Evolutionary conservation across 2,329 filamentous ascomycete genomes (phyloP), one percentile per base, ranked within the genome.

Genomic region (Endothia cerciana): DNA sequence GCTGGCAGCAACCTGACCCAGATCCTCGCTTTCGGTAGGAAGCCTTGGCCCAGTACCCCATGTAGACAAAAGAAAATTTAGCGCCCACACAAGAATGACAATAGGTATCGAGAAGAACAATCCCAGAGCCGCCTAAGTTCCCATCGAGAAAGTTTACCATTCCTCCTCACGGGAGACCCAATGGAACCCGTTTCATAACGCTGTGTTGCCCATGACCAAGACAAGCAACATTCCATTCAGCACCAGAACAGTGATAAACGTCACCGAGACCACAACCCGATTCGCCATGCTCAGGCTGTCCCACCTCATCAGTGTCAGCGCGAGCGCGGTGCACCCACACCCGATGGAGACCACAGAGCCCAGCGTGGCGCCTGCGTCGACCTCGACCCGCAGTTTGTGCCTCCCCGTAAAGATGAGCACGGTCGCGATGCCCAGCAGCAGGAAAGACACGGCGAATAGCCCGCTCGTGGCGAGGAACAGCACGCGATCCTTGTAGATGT

Each of bases 311-410:
- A 89, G 74, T 69, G 86, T 83, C 74, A 85, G 82, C 41, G 84
- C 86, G 7, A 92, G 80, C 0, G 83, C 90, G 15, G 84, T 79
- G 57, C 87, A 85, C 0, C 86, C 87, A 71, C 88, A 88, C 67
- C 88, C 82, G 49, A 93, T 74, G 69, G 89, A 91, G 38, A 86
- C 81, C 40, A 91, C 82, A 19, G 90, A 87, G 11, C 90, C 91
- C 49, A 92, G 81, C 1, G 91, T 82, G 1, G 91, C 89, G 10
- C 89, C 91, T 0, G 86, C 86, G 71, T 94, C 90, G 3, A 94
- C 91, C 74, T 92, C 87, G n/a, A 87, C 82, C 4, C 85, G 82
- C 70, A 90, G 82, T 74, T 86, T 90, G 73, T 87, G 89, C 57
- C 86, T 83, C 10, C 91, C 91, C 0, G 91, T 91, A 17, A 81